These are phyloP conservation scores for Rhizoctonia solani DNA, from an alignment of 1,284 basidiomycete species.

Conservation along the genomic window DNA sequence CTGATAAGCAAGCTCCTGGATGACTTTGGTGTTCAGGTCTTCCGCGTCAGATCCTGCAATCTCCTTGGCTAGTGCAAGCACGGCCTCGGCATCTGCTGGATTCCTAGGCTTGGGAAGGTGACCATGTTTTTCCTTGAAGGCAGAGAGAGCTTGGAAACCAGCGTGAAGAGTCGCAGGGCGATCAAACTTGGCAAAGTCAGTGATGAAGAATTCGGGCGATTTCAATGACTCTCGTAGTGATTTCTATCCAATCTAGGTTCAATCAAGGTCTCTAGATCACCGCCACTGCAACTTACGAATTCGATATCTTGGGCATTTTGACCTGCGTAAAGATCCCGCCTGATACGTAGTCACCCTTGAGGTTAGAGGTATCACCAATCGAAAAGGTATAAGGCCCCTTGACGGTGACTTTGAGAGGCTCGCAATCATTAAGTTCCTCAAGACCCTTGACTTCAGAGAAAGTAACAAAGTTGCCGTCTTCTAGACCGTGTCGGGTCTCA, in stretches of 20 bases:
- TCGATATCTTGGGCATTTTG: constrained; percentile 98
- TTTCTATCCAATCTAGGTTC: constrained; percentile 82
- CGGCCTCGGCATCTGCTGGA: constrained; percentile 71
- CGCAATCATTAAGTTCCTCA: constrained; percentile 86
- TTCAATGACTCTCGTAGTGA: constrained; percentile 85
- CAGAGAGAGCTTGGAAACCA: constrained; percentile 92
- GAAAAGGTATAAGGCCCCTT: constrained; percentile 97
- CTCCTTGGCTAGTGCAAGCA: constrained; percentile 80
- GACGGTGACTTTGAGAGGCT: constrained; percentile 89
- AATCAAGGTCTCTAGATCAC: not conserved
- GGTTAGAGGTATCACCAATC: constrained; percentile 84
- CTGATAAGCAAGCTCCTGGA: constrained; percentile 90
- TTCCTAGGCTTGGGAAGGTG: constrained; percentile 86
- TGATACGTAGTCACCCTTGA: constrained; percentile 74
- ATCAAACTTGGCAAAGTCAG: constrained; percentile 98
- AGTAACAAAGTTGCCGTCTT: constrained; percentile 97
- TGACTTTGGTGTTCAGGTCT: constrained; percentile 74
- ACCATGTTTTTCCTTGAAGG: constrained; percentile 71
- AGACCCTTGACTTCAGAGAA: constrained; percentile 98
- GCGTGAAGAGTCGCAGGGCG: constrained; percentile 88
- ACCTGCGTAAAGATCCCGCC: constrained; percentile 98
- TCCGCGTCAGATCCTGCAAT: constrained; percentile 62
- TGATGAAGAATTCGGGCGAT: constrained; percentile 88
- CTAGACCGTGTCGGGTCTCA: constrained; percentile 95
- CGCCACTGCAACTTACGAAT: constrained; percentile 63